These are phyloP conservation scores for Nissolia schottii DNA, from an alignment of 306 rosid species.

Conservation along the genomic window DNA sequence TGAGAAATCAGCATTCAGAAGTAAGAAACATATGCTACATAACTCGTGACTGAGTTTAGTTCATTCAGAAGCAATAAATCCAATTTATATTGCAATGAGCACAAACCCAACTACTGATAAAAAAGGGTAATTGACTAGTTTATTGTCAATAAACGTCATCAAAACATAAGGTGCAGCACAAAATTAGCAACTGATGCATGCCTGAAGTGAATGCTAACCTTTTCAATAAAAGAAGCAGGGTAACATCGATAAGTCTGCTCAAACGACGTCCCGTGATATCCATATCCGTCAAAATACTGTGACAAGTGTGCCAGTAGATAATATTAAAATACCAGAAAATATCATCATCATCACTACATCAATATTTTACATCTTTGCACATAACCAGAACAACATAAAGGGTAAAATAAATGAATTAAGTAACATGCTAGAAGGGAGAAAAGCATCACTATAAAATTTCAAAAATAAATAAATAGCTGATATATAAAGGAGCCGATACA, in stretches of 20 bases:
- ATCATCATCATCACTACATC: conserved; percentile 1
- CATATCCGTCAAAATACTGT: conserved; percentile 90
- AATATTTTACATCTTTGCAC: not conserved
- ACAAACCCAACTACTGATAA: not conserved
- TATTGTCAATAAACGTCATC: not conserved
- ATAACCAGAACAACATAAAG: not conserved
- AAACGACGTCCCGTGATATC: conserved; percentile 92
- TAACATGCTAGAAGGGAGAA: not conserved
- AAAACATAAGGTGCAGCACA: not conserved
- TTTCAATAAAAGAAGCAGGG: conserved; percentile 96
- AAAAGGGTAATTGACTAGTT: not conserved
- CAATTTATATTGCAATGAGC: not conserved
- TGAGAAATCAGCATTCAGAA: not conserved
- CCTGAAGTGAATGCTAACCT: conserved; percentile 48
- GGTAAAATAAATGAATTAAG: not conserved
- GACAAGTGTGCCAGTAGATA: conserved; percentile 8
- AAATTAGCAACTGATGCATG: not conserved
- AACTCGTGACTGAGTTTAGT: not conserved
- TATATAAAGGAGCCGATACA: not conserved
- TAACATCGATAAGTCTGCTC: conserved; percentile 97
- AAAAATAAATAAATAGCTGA: no score
- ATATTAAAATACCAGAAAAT: not conserved
- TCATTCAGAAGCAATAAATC: conserved; percentile 12
- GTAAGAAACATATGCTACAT: not conserved
- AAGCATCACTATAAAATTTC: not conserved